Base-by-base conservation (phyloP, 1,284 basidiomycete genomes). In the Austroboletus novae-zelandiae region DNA sequence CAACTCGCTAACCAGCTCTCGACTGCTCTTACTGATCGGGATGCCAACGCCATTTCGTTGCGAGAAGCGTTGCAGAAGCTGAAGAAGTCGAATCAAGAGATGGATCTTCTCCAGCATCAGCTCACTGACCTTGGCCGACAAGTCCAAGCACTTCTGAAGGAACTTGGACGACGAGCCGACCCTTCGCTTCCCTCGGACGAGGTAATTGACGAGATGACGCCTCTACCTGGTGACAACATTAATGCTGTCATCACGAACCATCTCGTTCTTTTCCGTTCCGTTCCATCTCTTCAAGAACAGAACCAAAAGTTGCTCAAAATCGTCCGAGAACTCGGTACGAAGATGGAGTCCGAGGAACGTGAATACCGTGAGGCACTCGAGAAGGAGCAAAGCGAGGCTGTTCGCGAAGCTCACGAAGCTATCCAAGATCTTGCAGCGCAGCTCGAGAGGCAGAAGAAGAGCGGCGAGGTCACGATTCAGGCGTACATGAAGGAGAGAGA, bases 401-500 rank as follows among this genome's bases (percentile, higher is more conserved):
- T 98, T 13, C 79, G 80, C 44, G 91, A 98, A 68, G 94, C 95
- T 0, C 87, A 91, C 54, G 84, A 90, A 50, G 86, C 91, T 1
- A 93, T 98, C 59, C 80, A 86, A 54, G 81, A 85, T 27, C 75
- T 98, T 29, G 85, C 87, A 35, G 76, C 80, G 20, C 85, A 94
- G 64, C 72, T 98, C 2, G 84, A 84, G 61, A 77, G 70, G 55
- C 83, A 86, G 64, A 83, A 84, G 70, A 80, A 81, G 66, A 78
- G 76, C 62, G 79, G 80, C 61, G 86, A 93, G 40, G 74, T 75
- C 37, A 80, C 86, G 50, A 82, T 90, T 43, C 86, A 88, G 58
- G 86, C 91, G 20, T 87, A 89, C 54, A 80, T 85, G 61, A 88
- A 91, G 66, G 96, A 98, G 67, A 77, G 93, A 4, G 97, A 98